Evolutionary conservation across 495 filamentous ascomycete genomes (phyloP).

Genomic region (Sordaria brevicollis): DNA sequence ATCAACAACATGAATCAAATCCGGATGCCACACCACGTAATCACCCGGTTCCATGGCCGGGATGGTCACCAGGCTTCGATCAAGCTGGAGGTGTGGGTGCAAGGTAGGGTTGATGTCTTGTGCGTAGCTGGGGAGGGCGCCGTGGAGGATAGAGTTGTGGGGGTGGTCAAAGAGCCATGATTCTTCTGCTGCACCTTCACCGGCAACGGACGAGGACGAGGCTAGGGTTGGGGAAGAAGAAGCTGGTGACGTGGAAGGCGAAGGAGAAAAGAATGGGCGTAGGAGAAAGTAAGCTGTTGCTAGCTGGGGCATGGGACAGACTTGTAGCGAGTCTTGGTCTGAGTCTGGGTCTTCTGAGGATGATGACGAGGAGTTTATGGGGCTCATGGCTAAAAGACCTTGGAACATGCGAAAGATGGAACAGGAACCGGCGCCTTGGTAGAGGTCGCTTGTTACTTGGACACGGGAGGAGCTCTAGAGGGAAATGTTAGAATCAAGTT

Average conservation of each 20-base stretch:
- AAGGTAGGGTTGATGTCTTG: slow-evolving; percentile 60
- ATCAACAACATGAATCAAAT: slow-evolving; percentile 28
- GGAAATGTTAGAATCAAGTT: neutral
- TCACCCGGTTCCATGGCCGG: slow-evolving; percentile 70
- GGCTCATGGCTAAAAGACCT: slow-evolving; percentile 67
- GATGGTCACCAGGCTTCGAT: slow-evolving; percentile 60
- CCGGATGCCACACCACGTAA: slow-evolving; percentile 86
- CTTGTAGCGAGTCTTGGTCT: slow-evolving; percentile 42
- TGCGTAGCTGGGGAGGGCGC: slow-evolving; percentile 61
- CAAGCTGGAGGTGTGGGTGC: slow-evolving; percentile 68
- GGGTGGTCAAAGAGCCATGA: slow-evolving; percentile 27
- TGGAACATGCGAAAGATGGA: slow-evolving; percentile 83
- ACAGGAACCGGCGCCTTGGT: slow-evolving; percentile 72
- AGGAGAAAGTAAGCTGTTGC: slow-evolving; percentile 79
- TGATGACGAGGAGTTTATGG: no score
- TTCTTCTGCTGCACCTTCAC: slow-evolving; percentile 19
- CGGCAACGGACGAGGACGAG: neutral
- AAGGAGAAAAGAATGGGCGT: slow-evolving; percentile 70
- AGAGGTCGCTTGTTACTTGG: slow-evolving; percentile 61
- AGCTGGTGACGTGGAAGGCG: neutral
- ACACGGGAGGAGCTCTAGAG: slow-evolving; percentile 49
- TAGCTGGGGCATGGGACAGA: slow-evolving; percentile 65
- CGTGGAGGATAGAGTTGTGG: slow-evolving; percentile 52
- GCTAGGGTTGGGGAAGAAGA: neutral
- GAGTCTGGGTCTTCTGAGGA: slow-evolving; percentile 41